Conservation (phyloP, 225 moss, liverwort and hornwort species). For the Anthoceros angustus region DNA sequence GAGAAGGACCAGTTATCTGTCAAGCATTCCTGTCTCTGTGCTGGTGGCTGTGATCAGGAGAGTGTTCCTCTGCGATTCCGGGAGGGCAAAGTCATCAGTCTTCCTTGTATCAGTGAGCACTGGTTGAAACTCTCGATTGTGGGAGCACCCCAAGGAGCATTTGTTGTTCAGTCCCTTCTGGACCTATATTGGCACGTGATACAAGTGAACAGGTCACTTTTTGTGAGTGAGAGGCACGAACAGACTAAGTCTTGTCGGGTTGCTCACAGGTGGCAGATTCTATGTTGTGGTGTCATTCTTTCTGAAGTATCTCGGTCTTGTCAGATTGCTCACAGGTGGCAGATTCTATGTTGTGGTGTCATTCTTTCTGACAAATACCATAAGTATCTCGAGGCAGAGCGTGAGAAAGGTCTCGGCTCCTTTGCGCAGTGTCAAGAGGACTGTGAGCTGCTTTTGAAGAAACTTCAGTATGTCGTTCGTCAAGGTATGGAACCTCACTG, state of each 20-base stretch:
- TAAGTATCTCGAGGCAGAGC: background rate
- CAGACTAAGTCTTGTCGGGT: background rate
- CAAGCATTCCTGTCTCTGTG: background rate
- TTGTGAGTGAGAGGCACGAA: background rate
- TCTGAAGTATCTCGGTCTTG: background rate
- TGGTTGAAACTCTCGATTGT: background rate
- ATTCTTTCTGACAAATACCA: background rate
- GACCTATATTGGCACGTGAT: background rate
- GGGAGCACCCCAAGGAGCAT: background rate
- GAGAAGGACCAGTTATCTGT: no score
- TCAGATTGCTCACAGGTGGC: background rate
- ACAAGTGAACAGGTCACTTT: background rate
- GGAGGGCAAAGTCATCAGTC: background rate
- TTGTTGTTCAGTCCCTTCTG: background rate
- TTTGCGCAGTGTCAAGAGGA: background rate
- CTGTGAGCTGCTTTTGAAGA: background rate
- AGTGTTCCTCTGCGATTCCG: background rate
- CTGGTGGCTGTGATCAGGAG: background rate
- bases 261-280: background rate
- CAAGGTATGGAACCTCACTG: background rate
- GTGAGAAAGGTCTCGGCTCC: background rate
- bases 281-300: background rate
- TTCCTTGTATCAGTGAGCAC: background rate
- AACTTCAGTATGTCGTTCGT: background rate
- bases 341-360: background rate